Base-by-base conservation (phyloP, 441 rosid species). In the Metrosideros polymorpha region DNA sequence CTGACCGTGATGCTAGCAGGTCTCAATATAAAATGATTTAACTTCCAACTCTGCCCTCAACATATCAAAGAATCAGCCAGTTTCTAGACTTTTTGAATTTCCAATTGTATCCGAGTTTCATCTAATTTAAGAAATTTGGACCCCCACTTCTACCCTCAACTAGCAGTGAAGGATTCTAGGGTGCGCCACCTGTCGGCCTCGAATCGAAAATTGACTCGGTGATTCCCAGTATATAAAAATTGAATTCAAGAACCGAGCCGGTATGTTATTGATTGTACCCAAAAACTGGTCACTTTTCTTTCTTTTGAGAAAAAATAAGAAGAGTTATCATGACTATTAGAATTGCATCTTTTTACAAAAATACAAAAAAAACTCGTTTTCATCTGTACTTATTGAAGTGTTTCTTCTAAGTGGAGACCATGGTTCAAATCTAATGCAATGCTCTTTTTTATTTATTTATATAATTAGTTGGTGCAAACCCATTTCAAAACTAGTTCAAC, bases 401-500 rank as follows among this genome's bases (percentile, higher is more conserved):
- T 35, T 9, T 19, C 45, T 19, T 66, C 9, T 9, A 35, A 35
- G 77, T 19, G 27, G 27, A 35, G 0, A 10, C 6, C 24, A 9
- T 32, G 76, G 43, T 32, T 0, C 0, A 18, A 63, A 8, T 63
- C 39, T 32, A 32, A 63, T 63, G 6, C 6, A 32, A 9, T 18
- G 1, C 2, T 66, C 25, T 66, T 29, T 9, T 8, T 49, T 45
- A 43, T 6, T 42, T 43, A 43, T 43, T 8, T 8, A 45, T 29
- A 15, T 61, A 30, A 66, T 0, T 35, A 35, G 5, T 35, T 35
- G 45, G 1, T 2, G n/a, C 79, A 35, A 10, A 66, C 19, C 0
- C 79, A 66, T 66, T 66, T 66, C 5, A 32, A 6, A 32, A 32
- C 0, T 6, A 25, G 1, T 8, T 18, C 0, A 32, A 63, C 6